These are phyloP conservation scores for Sporothrix phasma DNA, from an alignment of 2,329 filamentous ascomycete species.

Conservation along the genomic window DNA sequence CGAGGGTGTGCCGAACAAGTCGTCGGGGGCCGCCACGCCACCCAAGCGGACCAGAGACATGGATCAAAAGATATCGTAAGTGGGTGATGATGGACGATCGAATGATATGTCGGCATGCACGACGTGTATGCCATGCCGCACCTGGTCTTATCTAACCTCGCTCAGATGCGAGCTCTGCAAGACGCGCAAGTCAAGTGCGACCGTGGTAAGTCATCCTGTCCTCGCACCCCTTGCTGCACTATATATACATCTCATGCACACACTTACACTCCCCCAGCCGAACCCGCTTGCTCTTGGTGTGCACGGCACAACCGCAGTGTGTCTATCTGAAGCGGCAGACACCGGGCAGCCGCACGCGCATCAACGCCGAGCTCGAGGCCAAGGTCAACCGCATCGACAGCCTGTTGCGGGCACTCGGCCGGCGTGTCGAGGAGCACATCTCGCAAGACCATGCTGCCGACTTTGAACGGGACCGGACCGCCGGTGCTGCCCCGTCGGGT, in stretches of 20 bases:
- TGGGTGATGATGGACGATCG: not conserved
- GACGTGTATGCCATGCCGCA: no score
- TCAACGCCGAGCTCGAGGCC: conserved; percentile 65
- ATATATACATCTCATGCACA: not conserved
- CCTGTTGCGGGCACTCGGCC: conserved; percentile 49
- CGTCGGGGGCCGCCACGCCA: conserved; percentile 17
- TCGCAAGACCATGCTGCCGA: conserved; percentile 12
- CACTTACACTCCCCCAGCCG: conserved; percentile 30
- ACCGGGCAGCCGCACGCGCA: conserved; percentile 55
- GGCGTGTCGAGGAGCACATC: conserved; percentile 23
- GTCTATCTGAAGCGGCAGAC: conserved; percentile 61
- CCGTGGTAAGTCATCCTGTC: conserved; percentile 31
- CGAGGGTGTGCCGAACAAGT: conserved; percentile 2
- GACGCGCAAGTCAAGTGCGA: conserved; percentile 73
- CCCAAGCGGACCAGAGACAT: conserved; percentile 14
- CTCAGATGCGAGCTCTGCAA: conserved; percentile 64
- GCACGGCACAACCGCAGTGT: conserved; percentile 51
- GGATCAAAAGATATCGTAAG: conserved; percentile 11
- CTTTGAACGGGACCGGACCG: not conserved
- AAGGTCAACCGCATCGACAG: conserved; percentile 60
- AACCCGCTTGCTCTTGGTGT: conserved; percentile 62
- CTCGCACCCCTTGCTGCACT: no score
- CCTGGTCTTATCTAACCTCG: not conserved
- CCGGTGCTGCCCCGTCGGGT: not conserved
- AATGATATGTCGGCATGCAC: not conserved